These are phyloP conservation scores for Apiotrichum gracile DNA, from an alignment of 1,284 basidiomycete genomes.

Conservation along the genomic window DNA sequence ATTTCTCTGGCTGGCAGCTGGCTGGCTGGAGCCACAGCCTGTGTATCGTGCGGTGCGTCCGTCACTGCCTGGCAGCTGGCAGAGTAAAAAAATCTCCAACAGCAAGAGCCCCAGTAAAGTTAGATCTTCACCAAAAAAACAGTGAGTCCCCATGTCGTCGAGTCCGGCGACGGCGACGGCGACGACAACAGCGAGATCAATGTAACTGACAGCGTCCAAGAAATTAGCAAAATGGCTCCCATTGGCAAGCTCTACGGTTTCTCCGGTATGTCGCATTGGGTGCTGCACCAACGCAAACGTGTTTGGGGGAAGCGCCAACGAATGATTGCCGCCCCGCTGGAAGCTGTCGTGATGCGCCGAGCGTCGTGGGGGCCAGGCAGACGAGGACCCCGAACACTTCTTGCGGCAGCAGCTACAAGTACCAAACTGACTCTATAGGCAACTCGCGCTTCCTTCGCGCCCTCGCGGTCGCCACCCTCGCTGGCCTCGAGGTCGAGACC, in stretches of 20 bases:
- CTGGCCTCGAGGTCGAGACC: constrained; percentile 63
- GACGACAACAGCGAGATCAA: neutral
- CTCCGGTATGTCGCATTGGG: constrained; percentile 34
- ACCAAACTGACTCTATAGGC: constrained; percentile 19
- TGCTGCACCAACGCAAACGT: too few species aligned
- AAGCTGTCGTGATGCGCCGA: too few species aligned
- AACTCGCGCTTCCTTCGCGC: constrained; percentile 55
- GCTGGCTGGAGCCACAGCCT: too few species aligned
- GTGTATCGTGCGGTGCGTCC: too few species aligned
- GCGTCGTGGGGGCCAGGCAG: too few species aligned
- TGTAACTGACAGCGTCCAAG: neutral
- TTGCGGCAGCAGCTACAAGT: too few species aligned
- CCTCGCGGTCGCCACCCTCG: constrained; percentile 64
- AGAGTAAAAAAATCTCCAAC: too few species aligned
- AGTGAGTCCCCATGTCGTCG: neutral
- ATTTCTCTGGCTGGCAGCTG: too few species aligned
- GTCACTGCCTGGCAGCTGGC: too few species aligned
- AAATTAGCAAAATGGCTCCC: constrained; percentile 32
- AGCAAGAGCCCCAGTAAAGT: neutral
- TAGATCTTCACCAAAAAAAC: constrained; percentile 16
- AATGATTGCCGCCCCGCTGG: neutral
- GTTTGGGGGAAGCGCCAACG: too few species aligned
- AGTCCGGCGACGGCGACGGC: neutral
- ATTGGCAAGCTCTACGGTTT: constrained; percentile 36
- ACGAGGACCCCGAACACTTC: too few species aligned